Conservation (phyloP, 1,284 basidiomycete genomes). For the Microbotryum lychnidis-dioicae region DNA sequence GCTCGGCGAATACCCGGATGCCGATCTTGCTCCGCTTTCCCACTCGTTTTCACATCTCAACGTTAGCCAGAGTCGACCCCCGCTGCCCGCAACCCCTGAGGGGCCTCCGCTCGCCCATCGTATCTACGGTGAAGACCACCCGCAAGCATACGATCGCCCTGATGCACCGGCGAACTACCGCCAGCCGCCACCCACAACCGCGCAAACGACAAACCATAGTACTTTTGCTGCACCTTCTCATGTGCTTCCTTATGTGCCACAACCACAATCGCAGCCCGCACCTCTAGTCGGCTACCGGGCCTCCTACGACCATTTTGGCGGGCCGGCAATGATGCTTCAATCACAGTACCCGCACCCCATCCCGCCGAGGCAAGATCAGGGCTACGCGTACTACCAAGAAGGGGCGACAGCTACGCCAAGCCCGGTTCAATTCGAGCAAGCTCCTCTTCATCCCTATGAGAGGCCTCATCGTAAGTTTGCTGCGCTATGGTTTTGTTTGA, state of each 20-base stretch:
- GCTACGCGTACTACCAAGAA: neutral
- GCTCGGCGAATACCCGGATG: slow-evolving; percentile 21
- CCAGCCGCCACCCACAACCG: neutral
- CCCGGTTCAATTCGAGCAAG: slow-evolving; percentile 9
- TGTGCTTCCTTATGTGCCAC: neutral
- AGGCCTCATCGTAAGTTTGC: neutral
- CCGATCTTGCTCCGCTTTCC: slow-evolving; percentile 23
- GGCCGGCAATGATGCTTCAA: neutral
- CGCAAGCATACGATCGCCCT: neutral
- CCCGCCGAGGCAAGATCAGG: neutral
- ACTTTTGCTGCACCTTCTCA: neutral
- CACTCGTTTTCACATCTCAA: slow-evolving; percentile 20
- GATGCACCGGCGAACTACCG: neutral
- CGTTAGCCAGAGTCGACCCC: slow-evolving; percentile 1
- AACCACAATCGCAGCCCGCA: neutral
- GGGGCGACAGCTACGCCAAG: slow-evolving; percentile 11
- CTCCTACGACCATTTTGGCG: neutral
- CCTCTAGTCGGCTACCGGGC: neutral
- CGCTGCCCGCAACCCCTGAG: slow-evolving; percentile 11
- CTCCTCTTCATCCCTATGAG: slow-evolving; percentile 16
- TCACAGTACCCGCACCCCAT: neutral
- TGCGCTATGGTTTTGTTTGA: no score
- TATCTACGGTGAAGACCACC: neutral
- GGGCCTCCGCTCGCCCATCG: slow-evolving; percentile 1
- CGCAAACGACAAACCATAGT: neutral